Base-by-base conservation (phyloP, 352 stramenopile genomes). In the Globisporangium paroecandrum region DNA sequence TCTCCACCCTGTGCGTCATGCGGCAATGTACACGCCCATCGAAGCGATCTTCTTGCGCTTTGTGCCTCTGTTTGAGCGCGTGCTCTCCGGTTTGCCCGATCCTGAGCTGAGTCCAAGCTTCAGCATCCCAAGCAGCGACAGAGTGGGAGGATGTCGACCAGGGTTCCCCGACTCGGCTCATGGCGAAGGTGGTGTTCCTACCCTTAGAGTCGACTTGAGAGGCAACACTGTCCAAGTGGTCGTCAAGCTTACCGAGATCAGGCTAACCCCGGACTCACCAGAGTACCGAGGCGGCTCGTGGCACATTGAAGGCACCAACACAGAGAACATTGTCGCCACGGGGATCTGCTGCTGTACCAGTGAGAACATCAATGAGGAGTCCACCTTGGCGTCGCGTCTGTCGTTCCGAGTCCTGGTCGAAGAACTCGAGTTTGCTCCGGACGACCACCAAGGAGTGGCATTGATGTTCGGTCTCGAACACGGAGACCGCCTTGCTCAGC, bases 161-260 rank as follows among this genome's bases (percentile, higher is more conserved):
- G 38, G 18, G 38, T 46, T 46, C 13, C 38, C 38, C 13, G 38
- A 20, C 12, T 46, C 13, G 3, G 38, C 38, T 46, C 38, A 46
- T 20, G 38, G 12, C 38, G 38, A 46, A 46, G 38, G 13, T 4
- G 38, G 20, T 46, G 13, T 46, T 5, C 12, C 38, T 20, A 20
- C 13, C 4, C 10, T 72, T 70, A 4, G 38, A 66, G 36, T 41
- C 36, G 6, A 22, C 38, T 46, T 82, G 2, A 51, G 65, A 27
- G 65, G 68, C 1, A 76, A 66, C 12, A 78, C 46, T 0, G 5
- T 81, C 2, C 78, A 87, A 61, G 72, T 74, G 41, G 79, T 89
- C 18, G 77, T 87, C 47, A 85, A 85, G 55, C 69, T 87, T 15
- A 75, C 78, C 7, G 75, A 79, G 62, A 89, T 87, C 27, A 22